Evolutionary conservation across 2,329 filamentous ascomycete genomes (phyloP), one percentile per base, ranked within the genome.

Genomic region (Penicillium glabrum): DNA sequence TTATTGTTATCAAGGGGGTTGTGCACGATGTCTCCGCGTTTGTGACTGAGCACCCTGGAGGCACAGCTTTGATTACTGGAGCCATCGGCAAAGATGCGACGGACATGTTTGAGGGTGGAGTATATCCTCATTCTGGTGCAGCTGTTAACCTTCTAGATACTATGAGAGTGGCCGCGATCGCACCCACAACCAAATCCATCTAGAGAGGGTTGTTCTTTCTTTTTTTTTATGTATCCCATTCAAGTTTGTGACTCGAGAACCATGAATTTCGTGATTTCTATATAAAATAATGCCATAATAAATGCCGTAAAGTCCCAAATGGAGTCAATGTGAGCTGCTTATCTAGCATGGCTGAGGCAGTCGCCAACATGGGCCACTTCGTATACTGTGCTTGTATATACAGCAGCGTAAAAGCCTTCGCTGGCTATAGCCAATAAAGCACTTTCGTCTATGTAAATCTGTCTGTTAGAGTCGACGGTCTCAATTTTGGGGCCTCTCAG

Each of bases 1-100:
- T 92, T 50, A 78, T 92, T 64, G 86, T 88, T 53, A 82, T 93
- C 58, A 89, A 88, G 39, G 90, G 90, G 75, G 88, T 93, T 60
- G 88, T 93, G 53, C 89, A 95, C 76, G 90, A 95, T 70, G 86
- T 93, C 19, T 83, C 83, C 62, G 82, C 87, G 70, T 93, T 95
- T 76, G 87, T 93, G 78, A 87, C 88, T 73, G 88, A 91, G 66
- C 90, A 95, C 72, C 90, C 90, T 6, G 90, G 90, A 80, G 90
- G 90, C 69, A 89, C 88, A 79, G 86, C 89, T 29, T 85, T 93
- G 76, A 93, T 93, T 76, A 83, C 80, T 56, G 88, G 87, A 23
- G 89, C 86, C 46, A 83, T 93, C 55, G 90, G 90, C 70, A 93
- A 93, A 79, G 90, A 95, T 61, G 89, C 89, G 51, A 93, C 90